phyloP scores from a whole-genome alignment of 139 green algal species.

The Tetraselmis striata region DNA sequence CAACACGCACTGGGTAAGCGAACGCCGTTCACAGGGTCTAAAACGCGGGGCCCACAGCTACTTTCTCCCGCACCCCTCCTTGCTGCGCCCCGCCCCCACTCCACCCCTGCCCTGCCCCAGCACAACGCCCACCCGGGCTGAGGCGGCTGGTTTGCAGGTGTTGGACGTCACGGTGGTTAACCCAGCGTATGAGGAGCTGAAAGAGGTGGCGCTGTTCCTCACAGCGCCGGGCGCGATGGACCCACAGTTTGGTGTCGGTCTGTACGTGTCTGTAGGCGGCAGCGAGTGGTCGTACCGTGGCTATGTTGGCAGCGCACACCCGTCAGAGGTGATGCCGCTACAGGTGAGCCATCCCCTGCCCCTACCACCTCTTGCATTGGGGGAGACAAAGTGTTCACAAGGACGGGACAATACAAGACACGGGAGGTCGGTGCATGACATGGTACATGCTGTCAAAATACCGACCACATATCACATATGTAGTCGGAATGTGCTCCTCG shows the following conservation, averaged over 20 bases:
- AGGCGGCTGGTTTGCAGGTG: constrained; percentile 9
- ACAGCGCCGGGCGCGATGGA: constrained; percentile 15
- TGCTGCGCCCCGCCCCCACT: not conserved
- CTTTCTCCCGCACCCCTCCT: no score
- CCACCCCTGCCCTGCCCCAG: not conserved
- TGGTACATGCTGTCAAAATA: no score
- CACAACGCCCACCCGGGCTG: not conserved
- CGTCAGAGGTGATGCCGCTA: constrained; percentile 48
- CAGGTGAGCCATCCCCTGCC: no score
- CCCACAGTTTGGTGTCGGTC: no score
- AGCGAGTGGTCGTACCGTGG: constrained; percentile 46
- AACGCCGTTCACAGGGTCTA: no score
- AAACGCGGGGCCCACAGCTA: no score
- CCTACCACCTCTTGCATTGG: no score
- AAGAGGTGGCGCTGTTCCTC: constrained; percentile 33
- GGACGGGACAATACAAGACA: no score
- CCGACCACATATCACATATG: no score
- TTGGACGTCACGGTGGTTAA: constrained; percentile 30
- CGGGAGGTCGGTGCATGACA: no score
- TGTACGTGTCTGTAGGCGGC: constrained; percentile 37
- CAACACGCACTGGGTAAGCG: constrained; percentile 31
- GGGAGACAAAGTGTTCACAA: no score
- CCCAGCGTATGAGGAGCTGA: constrained; percentile 33
- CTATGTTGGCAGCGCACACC: constrained; percentile 36
- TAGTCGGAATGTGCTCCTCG: no score